Conservation (phyloP, 768 basidiomycete genomes). For the Lactarius pseudohatsudake region DNA sequence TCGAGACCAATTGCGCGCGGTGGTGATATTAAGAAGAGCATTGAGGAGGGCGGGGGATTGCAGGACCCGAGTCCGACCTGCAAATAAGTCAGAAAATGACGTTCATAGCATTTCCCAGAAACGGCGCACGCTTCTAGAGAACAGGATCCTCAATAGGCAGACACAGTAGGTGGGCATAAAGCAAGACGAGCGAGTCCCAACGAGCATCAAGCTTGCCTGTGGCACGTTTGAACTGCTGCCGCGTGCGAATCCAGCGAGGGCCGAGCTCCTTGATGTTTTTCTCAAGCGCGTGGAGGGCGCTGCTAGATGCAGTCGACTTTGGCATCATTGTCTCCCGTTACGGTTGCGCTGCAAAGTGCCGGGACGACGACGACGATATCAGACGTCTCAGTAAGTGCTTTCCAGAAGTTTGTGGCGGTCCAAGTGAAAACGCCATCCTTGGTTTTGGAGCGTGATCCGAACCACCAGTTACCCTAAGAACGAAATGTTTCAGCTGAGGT, state of each 20-base stretch:
- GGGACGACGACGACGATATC: slow-evolving; percentile 69
- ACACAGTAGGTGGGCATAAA: slow-evolving; percentile 86
- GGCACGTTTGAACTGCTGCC: slow-evolving; percentile 40
- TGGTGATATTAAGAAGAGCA: slow-evolving; percentile 77
- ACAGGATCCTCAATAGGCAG: slow-evolving; percentile 49
- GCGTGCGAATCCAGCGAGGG: slow-evolving; percentile 54
- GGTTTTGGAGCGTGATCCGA: slow-evolving; percentile 82
- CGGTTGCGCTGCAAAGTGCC: slow-evolving; percentile 66
- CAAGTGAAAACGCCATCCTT: slow-evolving; percentile 85
- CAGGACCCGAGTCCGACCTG: slow-evolving; percentile 72
- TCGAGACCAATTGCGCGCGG: slow-evolving; percentile 86
- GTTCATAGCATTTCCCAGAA: neutral
- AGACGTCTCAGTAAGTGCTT: slow-evolving; percentile 74
- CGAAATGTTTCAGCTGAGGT: neutral
- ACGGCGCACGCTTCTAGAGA: slow-evolving; percentile 57
- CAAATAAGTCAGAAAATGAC: slow-evolving; percentile 6
- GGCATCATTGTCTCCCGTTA: slow-evolving; percentile 50
- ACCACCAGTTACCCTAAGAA: slow-evolving; percentile 90
- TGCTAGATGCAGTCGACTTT: slow-evolving; percentile 33
- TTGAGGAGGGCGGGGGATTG: slow-evolving; percentile 71
- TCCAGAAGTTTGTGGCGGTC: slow-evolving; percentile 89
- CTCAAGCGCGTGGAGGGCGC: slow-evolving; percentile 49
- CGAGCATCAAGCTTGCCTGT: slow-evolving; percentile 40
- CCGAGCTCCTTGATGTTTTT: slow-evolving; percentile 50
- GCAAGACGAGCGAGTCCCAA: slow-evolving; percentile 60